Conservation (phyloP, 2,329 filamentous ascomycete species). For the Cytospora mali region DNA sequence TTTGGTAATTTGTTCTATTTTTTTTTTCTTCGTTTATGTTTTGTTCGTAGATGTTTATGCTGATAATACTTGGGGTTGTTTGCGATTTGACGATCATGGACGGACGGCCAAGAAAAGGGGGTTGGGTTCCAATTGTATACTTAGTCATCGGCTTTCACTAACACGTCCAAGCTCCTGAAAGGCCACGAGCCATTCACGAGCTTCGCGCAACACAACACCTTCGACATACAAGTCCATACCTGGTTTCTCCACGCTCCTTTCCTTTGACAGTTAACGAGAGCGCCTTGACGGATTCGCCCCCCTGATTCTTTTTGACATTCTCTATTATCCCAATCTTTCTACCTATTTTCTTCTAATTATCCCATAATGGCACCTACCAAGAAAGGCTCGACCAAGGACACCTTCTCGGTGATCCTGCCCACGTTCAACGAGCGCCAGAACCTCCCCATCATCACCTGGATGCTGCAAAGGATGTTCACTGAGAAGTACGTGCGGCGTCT, state of each 20-base stretch:
- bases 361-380: conserved; percentile 52
- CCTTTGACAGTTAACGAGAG: conserved; percentile 13
- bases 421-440: conserved; percentile 99
- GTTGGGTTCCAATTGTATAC: neutral
- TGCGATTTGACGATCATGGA: too few species aligned
- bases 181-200: conserved; percentile 18
- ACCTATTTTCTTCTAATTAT: conserved; percentile 15
- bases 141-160: conserved; percentile 11
- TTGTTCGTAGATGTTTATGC: too few species aligned
- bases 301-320: conserved; percentile 28
- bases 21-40: too few species aligned
- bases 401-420: conserved; percentile 96
- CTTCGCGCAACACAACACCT: neutral
- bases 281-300: conserved; percentile 17
- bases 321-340: conserved; percentile 9
- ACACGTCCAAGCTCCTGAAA: conserved; percentile 19
- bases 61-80: neutral
- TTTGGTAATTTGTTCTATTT: too few species aligned
- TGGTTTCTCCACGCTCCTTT: conserved; percentile 26
- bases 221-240: too few species aligned
- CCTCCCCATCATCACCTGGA: conserved; percentile 92
- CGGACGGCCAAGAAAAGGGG: neutral
- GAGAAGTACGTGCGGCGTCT: conserved; percentile 65
- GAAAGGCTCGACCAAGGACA: conserved; percentile 56
- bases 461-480: conserved; percentile 89